Evolutionary conservation across 192 early-diverging fungal genomes (phyloP).

Genomic region (Coemansia nantahalensis): DNA sequence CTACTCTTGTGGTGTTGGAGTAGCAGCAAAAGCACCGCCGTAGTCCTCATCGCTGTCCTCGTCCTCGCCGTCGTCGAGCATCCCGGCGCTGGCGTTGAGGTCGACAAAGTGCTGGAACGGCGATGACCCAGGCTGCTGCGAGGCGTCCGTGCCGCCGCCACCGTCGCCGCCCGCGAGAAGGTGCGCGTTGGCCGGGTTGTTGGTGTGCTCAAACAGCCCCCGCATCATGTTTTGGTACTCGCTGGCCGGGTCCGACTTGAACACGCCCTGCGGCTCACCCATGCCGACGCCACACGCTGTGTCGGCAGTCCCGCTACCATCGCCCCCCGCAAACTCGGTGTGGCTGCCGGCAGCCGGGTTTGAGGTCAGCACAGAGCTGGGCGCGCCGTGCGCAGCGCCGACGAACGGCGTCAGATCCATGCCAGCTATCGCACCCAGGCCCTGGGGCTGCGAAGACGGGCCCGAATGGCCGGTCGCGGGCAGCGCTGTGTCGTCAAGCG

Average conservation of each 20-base stretch:
- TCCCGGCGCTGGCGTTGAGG: conserved; percentile 15
- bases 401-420: too few relatives aligned
- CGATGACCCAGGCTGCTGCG: conserved; percentile 5
- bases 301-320: too few relatives aligned
- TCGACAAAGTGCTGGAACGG: conserved; percentile 49
- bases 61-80: background rate
- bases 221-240: conserved; percentile 27
- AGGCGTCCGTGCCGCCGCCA: background rate
- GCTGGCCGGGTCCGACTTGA: conserved; percentile 19
- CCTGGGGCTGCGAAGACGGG: too few relatives aligned
- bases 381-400: too few relatives aligned
- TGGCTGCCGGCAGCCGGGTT: too few relatives aligned
- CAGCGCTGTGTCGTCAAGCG: too few relatives aligned
- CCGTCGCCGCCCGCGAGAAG: conserved; percentile 18
- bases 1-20: too few relatives aligned
- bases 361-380: too few relatives aligned
- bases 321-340: too few relatives aligned
- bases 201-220: conserved; percentile 11
- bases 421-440: too few relatives aligned
- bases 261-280: conserved; percentile 5
- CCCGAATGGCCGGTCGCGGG: too few relatives aligned
- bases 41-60: too few relatives aligned
- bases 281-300: background rate
- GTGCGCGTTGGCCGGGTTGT: conserved; percentile 12
- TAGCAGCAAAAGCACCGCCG: background rate